These are phyloP conservation scores for Agrocybe chaxingu DNA, from an alignment of 768 basidiomycete species.

Conservation along the genomic window DNA sequence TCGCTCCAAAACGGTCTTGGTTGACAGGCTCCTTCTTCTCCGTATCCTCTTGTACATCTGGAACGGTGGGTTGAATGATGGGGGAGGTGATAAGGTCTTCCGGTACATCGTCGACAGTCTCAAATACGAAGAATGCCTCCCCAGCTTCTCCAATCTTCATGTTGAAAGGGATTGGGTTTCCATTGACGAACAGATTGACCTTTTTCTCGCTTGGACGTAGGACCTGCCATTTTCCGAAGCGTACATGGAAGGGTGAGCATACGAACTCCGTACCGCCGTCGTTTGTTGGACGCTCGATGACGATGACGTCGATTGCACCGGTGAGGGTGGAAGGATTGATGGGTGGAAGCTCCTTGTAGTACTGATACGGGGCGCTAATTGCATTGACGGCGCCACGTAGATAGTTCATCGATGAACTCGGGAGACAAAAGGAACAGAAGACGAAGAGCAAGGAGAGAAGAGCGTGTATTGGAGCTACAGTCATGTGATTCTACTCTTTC, in stretches of 20 bases:
- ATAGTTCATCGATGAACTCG: constrained; percentile 65
- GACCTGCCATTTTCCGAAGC: constrained; percentile 97
- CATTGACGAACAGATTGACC: constrained; percentile 89
- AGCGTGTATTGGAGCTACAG: constrained; percentile 17
- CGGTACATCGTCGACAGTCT: constrained; percentile 93
- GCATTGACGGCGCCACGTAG: constrained; percentile 82
- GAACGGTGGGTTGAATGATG: constrained; percentile 65
- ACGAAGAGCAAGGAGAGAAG: constrained; percentile 15
- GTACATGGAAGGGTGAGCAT: constrained; percentile 95
- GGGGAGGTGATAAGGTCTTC: constrained; percentile 93
- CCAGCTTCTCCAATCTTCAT: constrained; percentile 99
- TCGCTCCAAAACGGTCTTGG: constrained; percentile 40
- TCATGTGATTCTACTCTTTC: constrained; percentile 25
- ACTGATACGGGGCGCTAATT: constrained; percentile 84
- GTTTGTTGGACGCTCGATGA: constrained; percentile 72
- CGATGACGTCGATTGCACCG: constrained; percentile 98
- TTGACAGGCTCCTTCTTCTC: constrained; percentile 21
- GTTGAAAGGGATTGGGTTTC: constrained; percentile 78
- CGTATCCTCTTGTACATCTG: constrained; percentile 28
- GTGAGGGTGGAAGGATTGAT: constrained; percentile 97
- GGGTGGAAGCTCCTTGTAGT: constrained; percentile 80
- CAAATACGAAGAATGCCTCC: constrained; percentile 98
- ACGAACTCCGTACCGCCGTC: constrained; percentile 67
- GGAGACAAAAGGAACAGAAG: neutral
- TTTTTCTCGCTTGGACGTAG: constrained; percentile 92